Evolutionary conservation across 148 eudicot species (phyloP).

Genomic region (Cornus kousa): DNA sequence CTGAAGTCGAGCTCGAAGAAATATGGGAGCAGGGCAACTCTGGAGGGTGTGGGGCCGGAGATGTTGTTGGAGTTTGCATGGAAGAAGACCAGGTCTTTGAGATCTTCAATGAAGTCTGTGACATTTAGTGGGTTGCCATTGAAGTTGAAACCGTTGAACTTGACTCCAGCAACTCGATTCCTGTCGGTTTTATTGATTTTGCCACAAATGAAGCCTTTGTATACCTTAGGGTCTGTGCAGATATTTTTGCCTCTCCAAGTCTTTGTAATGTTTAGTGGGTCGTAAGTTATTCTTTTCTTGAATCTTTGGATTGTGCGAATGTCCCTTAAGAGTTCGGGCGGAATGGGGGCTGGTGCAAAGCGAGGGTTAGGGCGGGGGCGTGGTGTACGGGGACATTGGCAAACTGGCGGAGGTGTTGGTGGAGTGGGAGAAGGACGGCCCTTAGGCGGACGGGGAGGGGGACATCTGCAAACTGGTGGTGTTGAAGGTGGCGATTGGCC

Average conservation of each 20-base stretch:
- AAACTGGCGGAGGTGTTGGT: background rate
- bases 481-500: background rate
- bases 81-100: slow-evolving; percentile 30
- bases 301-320: slow-evolving; percentile 1
- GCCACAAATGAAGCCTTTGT: slow-evolving; percentile 29
- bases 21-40: slow-evolving; percentile 16
- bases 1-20: slow-evolving; percentile 51
- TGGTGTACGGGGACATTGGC: background rate
- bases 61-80: slow-evolving; percentile 43
- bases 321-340: background rate
- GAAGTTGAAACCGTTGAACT: slow-evolving; percentile 27
- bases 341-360: background rate
- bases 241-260: slow-evolving; percentile 22
- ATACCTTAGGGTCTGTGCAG: slow-evolving; percentile 10
- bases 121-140: slow-evolving; percentile 16
- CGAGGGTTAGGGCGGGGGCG: slow-evolving; percentile 13
- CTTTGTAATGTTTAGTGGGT: slow-evolving; percentile 7
- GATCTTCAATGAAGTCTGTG: slow-evolving; percentile 8
- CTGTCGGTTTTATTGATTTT: background rate
- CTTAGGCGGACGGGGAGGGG: background rate
- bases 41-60: slow-evolving; percentile 18
- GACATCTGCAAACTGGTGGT: background rate
- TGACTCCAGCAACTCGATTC: slow-evolving; percentile 5
- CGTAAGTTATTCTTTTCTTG: slow-evolving; percentile 5
- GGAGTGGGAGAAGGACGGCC: background rate